Base-by-base conservation (phyloP, 1,139 yeast species). In the Ogataea hybrid region DNA sequence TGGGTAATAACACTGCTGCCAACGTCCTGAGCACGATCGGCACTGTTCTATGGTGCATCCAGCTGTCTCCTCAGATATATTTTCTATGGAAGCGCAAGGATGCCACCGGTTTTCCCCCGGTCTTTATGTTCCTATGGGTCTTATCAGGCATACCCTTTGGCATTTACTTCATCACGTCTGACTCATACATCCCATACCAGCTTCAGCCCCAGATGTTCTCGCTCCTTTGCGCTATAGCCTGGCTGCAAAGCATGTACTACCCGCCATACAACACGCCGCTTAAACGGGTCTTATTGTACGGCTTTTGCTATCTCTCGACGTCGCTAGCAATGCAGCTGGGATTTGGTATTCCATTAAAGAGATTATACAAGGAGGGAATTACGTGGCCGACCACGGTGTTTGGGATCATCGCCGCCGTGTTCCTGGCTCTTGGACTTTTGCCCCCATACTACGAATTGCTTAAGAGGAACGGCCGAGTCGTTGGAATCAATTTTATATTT, bases 91-190 rank as follows among this genome's bases (percentile, higher is more conserved):
- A 57, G 43, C 69, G 60, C 16, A 77, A 77, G 49, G 69, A 76
- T 51, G 73, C 81, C 39, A 75, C 74, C 18, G 82, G 49, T 1
- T 58, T 77, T 12, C 81, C 82, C 0, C 79, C 81, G 0, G 27
- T 68, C n/a, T 76, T 77, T 77, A 70, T 77, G 78, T 73, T 75
- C 48, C 60, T 77, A 15, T 77, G 83, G 82, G 73, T 79, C 2
- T 66, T 73, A 6, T 69, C 79, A 45, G 82, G 81, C 1, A 54
- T 77, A 0, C 82, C 82, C 3, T 77, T 77, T 53, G 62, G 74
- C 5, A 73, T 75, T 25, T 77, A 77, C 57, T 77, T 77, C 50
- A 55, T 74, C 41, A 73, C 70, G 1, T 65, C 68, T 2, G 75
- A 75, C 48, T 77, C 80, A 0, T 69, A 77, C 15, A 70, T 77